Conservation (phyloP, 257 asterid genomes). For the Solanum sitiens region DNA sequence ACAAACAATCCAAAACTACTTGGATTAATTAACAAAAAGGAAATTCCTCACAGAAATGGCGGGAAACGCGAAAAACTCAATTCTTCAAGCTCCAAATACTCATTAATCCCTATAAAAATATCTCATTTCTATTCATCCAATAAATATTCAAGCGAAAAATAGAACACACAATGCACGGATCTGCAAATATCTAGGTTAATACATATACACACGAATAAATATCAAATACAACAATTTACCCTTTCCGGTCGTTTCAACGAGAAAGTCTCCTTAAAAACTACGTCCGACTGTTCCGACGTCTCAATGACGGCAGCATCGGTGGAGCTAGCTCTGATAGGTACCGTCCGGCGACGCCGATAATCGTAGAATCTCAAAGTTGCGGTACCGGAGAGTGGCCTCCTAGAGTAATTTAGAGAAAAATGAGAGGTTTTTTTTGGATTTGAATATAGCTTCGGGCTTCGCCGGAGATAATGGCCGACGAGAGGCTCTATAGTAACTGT, state of each 20-base stretch:
- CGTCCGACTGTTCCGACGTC: conserved; percentile 29
- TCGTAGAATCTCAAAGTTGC: conserved; percentile 21
- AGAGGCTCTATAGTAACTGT: conserved; percentile 28
- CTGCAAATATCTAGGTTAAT: neutral
- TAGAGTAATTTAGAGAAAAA: conserved; percentile 20
- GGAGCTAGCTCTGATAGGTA: conserved; percentile 24
- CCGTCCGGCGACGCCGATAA: neutral
- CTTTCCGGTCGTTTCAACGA: conserved; percentile 36
- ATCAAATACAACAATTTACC: conserved; percentile 13
- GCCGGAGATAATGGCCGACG: conserved; percentile 14
- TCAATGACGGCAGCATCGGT: conserved; percentile 37
- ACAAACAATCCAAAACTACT: neutral
- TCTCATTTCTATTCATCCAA: neutral
- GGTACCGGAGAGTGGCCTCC: conserved; percentile 4
- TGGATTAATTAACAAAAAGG: neutral
- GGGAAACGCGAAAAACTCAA: neutral
- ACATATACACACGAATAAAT: neutral
- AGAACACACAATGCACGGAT: neutral
- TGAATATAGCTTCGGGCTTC: conserved; percentile 9
- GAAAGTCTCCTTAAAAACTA: conserved; percentile 30
- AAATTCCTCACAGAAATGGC: neutral
- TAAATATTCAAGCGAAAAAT: neutral
- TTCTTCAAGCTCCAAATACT: neutral
- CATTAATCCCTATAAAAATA: neutral
- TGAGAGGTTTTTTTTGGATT: conserved; percentile 9